Evolutionary conservation across 2,329 filamentous ascomycete species (phyloP).

Genomic region (Ceratocystis destructans): DNA sequence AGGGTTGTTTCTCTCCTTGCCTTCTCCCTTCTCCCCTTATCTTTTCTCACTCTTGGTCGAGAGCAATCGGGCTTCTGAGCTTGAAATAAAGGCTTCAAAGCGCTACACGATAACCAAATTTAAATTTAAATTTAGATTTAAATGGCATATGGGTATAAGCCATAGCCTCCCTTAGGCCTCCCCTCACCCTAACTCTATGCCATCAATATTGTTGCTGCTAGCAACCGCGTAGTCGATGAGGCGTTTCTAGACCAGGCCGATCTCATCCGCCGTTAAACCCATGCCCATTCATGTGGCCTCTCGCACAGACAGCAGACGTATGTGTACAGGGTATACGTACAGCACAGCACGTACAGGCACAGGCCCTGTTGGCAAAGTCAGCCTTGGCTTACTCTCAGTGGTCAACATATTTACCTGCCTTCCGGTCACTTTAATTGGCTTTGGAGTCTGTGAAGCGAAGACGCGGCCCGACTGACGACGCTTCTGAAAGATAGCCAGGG

Average conservation of each 20-base stretch:
- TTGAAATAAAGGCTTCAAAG: background rate
- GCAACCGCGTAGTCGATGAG: background rate
- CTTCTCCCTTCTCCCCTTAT: background rate
- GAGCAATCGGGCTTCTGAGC: background rate
- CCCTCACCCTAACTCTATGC: background rate
- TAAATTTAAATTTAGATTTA: background rate
- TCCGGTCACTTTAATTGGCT: background rate
- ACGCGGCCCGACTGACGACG: conserved; percentile 4
- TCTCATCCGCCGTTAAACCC: background rate
- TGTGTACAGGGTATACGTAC: background rate
- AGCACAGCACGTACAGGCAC: background rate
- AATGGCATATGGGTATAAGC: background rate
- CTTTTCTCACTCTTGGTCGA: background rate
- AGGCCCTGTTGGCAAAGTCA: background rate
- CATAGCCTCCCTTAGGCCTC: background rate
- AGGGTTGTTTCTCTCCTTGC: background rate
- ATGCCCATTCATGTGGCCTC: background rate
- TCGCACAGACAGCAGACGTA: conserved; percentile 4
- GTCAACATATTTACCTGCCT: background rate
- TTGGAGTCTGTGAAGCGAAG: conserved; percentile 1
- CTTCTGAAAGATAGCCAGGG: background rate
- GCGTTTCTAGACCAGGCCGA: background rate
- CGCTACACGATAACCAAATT: background rate
- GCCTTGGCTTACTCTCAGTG: background rate
- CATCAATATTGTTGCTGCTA: background rate